phyloP scores from a whole-genome alignment of 1,139 yeast genomes.

The Taiozyma sp. region DNA sequence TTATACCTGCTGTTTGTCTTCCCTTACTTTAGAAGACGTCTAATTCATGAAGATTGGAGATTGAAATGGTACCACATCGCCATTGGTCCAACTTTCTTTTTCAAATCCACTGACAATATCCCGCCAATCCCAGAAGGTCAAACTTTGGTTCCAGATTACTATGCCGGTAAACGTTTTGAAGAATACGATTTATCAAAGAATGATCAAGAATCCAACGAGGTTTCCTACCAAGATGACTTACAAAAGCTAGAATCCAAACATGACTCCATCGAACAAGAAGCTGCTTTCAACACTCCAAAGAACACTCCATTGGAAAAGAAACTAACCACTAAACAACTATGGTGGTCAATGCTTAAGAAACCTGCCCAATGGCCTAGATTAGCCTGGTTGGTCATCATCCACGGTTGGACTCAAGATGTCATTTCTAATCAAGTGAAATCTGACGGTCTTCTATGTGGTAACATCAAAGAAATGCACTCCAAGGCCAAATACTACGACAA shows the following conservation, averaged over 20 bases:
- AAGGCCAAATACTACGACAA: slow-evolving; percentile 65
- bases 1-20: slow-evolving; percentile 51
- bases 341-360: slow-evolving; percentile 35
- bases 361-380: slow-evolving; percentile 54
- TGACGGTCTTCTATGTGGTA: slow-evolving; percentile 26
- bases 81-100: slow-evolving; percentile 54
- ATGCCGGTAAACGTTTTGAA: slow-evolving; percentile 50
- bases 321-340: slow-evolving; percentile 34
- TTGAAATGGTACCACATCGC: slow-evolving; percentile 52
- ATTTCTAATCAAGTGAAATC: slow-evolving; percentile 42
- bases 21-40: slow-evolving; percentile 62
- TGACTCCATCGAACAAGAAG: background rate
- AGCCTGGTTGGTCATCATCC: slow-evolving; percentile 41
- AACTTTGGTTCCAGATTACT: slow-evolving; percentile 55
- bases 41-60: slow-evolving; percentile 65
- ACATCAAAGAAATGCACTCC: slow-evolving; percentile 47
- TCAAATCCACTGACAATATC: slow-evolving; percentile 50
- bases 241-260: slow-evolving; percentile 17
- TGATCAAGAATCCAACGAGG: slow-evolving; percentile 7
- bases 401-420: slow-evolving; percentile 66
- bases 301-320: slow-evolving; percentile 20
- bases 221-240: slow-evolving; percentile 16
- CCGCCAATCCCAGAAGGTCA: slow-evolving; percentile 67
- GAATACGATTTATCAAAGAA: slow-evolving; percentile 17
- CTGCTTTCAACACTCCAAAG: background rate